A percentile compares a stretch with the other conserved stretches of the same genome.
phyloP scores from a whole-genome alignment of 495 filamentous ascomycete species.

The Hyphodiscus hymeniophilus region DNA sequence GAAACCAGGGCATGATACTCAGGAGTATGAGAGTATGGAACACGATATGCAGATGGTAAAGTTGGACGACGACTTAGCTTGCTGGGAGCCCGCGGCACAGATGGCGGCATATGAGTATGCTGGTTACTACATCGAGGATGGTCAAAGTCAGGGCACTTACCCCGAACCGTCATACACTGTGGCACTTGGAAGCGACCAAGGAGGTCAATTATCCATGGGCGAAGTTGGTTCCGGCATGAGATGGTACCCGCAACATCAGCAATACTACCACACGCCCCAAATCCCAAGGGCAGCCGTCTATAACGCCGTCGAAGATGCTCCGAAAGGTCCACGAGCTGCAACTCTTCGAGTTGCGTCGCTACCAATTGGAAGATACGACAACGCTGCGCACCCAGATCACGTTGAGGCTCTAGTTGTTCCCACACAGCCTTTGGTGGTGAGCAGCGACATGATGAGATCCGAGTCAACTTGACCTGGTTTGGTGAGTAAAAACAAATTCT shows the following conservation, averaged over 20 bases:
- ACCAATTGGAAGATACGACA: too few relatives aligned
- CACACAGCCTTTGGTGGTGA: conserved; percentile 9
- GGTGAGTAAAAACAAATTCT: conserved; percentile 3
- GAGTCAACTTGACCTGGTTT: background rate
- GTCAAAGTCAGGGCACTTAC: background rate
- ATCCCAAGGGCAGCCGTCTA: background rate
- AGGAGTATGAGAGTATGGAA: background rate
- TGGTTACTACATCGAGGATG: conserved; percentile 1
- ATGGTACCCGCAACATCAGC: conserved; percentile 8
- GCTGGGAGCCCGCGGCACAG: background rate
- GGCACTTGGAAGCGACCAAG: background rate
- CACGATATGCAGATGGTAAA: background rate
- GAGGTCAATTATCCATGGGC: background rate
- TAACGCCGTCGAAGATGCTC: background rate
- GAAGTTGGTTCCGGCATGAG: conserved; percentile 13
- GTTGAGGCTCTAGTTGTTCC: background rate
- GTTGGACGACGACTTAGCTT: background rate
- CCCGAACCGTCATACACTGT: background rate
- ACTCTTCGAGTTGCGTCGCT: background rate
- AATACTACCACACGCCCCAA: background rate
- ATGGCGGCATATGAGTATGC: conserved; percentile 10
- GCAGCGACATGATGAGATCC: conserved; percentile 9
- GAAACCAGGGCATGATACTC: background rate
- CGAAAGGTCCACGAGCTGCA: background rate
- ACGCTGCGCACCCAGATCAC: too few relatives aligned